Base-by-base conservation (phyloP, 139 green algal genomes). In the Chlamydomonas incerta region DNA sequence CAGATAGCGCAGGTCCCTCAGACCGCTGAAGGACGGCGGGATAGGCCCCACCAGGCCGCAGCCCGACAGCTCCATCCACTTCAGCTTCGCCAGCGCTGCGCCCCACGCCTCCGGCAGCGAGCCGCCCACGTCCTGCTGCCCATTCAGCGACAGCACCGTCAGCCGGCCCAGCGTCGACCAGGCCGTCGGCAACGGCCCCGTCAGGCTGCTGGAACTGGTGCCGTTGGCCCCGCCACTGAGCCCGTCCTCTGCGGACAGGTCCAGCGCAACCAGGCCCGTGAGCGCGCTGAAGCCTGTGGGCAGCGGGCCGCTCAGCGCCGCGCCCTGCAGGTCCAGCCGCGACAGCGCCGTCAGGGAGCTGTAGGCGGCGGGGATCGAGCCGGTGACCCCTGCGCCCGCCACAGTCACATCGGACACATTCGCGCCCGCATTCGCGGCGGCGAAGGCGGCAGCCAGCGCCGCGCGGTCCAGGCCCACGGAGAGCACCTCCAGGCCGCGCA, bases 251-350 rank as follows among this genome's bases (percentile, higher is more conserved):
- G 41, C 41, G 5, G 41, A 50, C 41, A 50, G 41, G 41, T 50
- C 41, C 8, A 50, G 41, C 8, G 41, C 41, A 13, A 50, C 41
- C 41, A 50, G 41, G 8, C 6, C 41, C 41, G 41, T 50, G 6
- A 50, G 41, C 6, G 41, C 41, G 8, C 41, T 50, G 41, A 50
- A 50, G 41, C 29, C 46, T 1, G 63, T 46, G 10, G 83, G 83
- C 33, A 83, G 72, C 9, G n/a, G 60, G 47, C 86, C 86, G 31
- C 29, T 80, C 33, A 90, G 69, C 4, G 35, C 55, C 58, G 73
- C 80, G 3, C 34, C 41, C 1, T 11, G 46, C 57, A 68, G 34
- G 55, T 81, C 52, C 50, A 81, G 57, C 50, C 9, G 15, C 55
- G 21, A 34, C 73, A 81, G 57, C 20, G 50, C 33, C 31, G 18